These are phyloP conservation scores for Phallus indusiatus DNA, from an alignment of 768 basidiomycete genomes.

Conservation along the genomic window DNA sequence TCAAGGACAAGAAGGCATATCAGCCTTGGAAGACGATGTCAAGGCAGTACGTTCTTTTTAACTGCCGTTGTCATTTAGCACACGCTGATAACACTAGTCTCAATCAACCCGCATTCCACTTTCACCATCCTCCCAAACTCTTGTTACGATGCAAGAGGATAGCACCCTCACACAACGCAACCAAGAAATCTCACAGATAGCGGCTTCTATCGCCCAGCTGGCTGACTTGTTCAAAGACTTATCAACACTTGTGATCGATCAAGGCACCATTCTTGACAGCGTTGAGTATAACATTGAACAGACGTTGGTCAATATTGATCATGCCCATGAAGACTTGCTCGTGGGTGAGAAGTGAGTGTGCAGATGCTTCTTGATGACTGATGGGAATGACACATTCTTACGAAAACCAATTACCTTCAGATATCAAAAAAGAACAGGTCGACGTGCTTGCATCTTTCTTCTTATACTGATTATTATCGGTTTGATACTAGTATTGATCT, in stretches of 20 bases:
- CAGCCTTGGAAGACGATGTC: slow-evolving; percentile 85
- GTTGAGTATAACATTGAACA: slow-evolving; percentile 97
- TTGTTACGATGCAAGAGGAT: slow-evolving; percentile 18
- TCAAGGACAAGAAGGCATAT: slow-evolving; percentile 72
- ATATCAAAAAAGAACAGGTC: slow-evolving; percentile 90
- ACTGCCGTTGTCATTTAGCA: background rate
- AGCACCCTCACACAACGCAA: slow-evolving; percentile 33
- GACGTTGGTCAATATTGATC: slow-evolving; percentile 70
- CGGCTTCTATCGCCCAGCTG: slow-evolving; percentile 80
- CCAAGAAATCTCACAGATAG: slow-evolving; percentile 80
- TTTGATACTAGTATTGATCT: slow-evolving; percentile 78
- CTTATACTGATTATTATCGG: slow-evolving; percentile 85
- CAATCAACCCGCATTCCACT: slow-evolving; percentile 13
- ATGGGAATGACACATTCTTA: background rate
- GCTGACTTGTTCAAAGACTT: slow-evolving; percentile 97
- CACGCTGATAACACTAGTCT: slow-evolving; percentile 7
- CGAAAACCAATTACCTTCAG: slow-evolving; percentile 28
- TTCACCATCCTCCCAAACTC: slow-evolving; percentile 30
- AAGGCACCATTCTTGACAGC: slow-evolving; percentile 92
- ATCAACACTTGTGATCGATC: slow-evolving; percentile 88
- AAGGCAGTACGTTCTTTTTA: slow-evolving; percentile 53
- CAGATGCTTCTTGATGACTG: slow-evolving; percentile 4
- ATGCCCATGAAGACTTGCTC: slow-evolving; percentile 77
- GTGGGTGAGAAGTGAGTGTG: slow-evolving; percentile 65
- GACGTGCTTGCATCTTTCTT: slow-evolving; percentile 88